Conservation (phyloP, 176 grass and related monocot species). For the Carex scoparia region DNA sequence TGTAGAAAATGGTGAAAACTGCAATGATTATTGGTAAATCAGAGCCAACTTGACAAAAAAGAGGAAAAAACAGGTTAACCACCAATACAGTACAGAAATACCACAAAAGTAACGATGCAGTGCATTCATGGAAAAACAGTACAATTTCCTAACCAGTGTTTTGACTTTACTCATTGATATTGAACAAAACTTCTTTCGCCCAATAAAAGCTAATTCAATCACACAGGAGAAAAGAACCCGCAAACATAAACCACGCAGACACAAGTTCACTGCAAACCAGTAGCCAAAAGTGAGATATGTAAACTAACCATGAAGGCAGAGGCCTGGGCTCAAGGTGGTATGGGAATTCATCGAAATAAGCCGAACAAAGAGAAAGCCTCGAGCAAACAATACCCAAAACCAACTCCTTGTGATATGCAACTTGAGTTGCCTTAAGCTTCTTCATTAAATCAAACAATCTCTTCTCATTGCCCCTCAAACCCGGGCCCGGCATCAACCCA, state of each 20-base stretch:
- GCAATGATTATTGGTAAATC: neutral
- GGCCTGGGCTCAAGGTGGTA: slow-evolving; percentile 60
- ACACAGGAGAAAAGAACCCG: neutral
- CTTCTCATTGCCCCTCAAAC: slow-evolving; percentile 82
- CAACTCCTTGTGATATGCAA: slow-evolving; percentile 55
- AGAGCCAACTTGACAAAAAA: neutral
- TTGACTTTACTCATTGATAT: neutral
- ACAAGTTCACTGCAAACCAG: neutral
- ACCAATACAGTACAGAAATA: neutral
- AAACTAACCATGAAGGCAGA: slow-evolving; percentile 69
- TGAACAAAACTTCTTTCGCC: neutral
- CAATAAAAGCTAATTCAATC: neutral
- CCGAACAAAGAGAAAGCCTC: slow-evolving; percentile 59
- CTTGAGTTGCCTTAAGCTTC: slow-evolving; percentile 72
- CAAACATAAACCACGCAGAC: neutral
- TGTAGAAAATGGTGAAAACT: slow-evolving; percentile 4
- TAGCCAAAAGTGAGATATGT: slow-evolving; percentile 19
- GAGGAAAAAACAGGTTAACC: neutral
- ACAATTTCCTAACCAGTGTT: neutral
- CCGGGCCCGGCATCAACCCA: slow-evolving; percentile 69
- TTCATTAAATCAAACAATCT: slow-evolving; percentile 79
- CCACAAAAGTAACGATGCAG: neutral
- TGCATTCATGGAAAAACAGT: neutral
- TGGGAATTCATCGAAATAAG: slow-evolving; percentile 79
- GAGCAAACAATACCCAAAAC: slow-evolving; percentile 62